Evolutionary conservation across 345 rosid genomes (phyloP), one percentile per base, ranked within the genome.

Genomic region (Cardamine chenopodiifolia): DNA sequence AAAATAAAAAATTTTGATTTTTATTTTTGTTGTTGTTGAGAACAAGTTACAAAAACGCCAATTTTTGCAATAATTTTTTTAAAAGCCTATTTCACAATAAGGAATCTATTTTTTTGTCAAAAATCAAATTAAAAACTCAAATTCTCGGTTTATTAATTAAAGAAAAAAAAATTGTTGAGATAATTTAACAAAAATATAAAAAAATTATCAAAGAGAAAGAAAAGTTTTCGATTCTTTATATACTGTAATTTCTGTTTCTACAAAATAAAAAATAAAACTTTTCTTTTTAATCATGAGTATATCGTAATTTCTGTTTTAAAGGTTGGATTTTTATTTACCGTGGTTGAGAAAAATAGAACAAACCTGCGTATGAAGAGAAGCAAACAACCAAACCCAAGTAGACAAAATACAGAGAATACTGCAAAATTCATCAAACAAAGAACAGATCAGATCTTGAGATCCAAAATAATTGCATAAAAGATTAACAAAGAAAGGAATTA

Each of bases 321-420:
- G 15, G 8, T 57, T 25, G 11, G 10, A 15, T 29, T 40, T 75
- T 68, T 5, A 14, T 37, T 0, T 6, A 18, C 11, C 23, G 19
- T 44, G 32, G 50, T n/a, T 9, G 61, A 31, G 50, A 25, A 61
- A 49, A 54, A 49, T 19, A 26, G 48, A 32, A 63, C 68, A 63
- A 75, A 95, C 99, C 99, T 82, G 98, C 98, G 60, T 95, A 90
- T 10, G 99, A 95, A 62, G 99, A 90, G 74, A 95, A 59, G 94
- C 99, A 95, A 53, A 95, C 98, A 5, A 95, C 88, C 70, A 92
- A 86, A 39, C 98, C 99, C 70, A 95, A 97, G 73, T 95, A 95
- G 81, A 95, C 90, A 67, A 95, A 95, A 77, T 92, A 92, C 61
- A 95, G 96, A 25, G 98, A 90, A 77, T 90, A 95, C 99, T 95